These are phyloP conservation scores for Populus tremula DNA, from an alignment of 345 rosid species.

Conservation along the genomic window DNA sequence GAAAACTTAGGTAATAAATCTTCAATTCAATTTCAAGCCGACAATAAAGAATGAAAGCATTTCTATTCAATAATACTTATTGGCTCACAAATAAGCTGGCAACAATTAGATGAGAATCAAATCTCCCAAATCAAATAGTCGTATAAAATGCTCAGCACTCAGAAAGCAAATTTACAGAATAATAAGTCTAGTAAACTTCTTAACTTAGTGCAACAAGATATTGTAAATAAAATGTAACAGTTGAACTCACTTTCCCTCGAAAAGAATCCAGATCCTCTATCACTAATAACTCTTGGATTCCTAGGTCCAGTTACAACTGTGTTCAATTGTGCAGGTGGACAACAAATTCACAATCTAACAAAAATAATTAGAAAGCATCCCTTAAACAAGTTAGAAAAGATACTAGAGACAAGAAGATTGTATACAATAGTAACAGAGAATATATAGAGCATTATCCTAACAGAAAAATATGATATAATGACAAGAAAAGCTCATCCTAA, in stretches of 20 bases:
- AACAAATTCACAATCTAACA: slow-evolving; percentile 2
- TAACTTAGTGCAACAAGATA: not conserved
- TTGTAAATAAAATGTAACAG: not conserved
- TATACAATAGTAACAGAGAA: not conserved
- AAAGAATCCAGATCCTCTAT: slow-evolving; percentile 86
- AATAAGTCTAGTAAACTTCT: slow-evolving; percentile 1
- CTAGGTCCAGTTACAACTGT: slow-evolving; percentile 90
- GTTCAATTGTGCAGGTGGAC: slow-evolving; percentile 53
- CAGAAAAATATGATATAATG: too few species aligned
- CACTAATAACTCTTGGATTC: slow-evolving; percentile 89
- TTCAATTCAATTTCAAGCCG: not conserved
- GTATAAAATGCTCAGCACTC: not conserved
- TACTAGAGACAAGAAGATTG: not conserved
- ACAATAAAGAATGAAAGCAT: not conserved
- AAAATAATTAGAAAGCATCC: not conserved
- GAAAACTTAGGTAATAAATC: not conserved
- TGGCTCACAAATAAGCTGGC: not conserved
- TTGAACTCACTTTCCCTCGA: slow-evolving; percentile 89
- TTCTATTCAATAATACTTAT: not conserved
- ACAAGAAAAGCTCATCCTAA: too few species aligned
- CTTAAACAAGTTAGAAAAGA: not conserved
- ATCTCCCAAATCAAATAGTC: not conserved
- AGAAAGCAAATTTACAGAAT: not conserved
- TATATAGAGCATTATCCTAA: not conserved
- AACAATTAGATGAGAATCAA: not conserved